These are phyloP conservation scores for Articulospora tetracladia DNA, from an alignment of 495 filamentous ascomycete species.

Conservation along the genomic window DNA sequence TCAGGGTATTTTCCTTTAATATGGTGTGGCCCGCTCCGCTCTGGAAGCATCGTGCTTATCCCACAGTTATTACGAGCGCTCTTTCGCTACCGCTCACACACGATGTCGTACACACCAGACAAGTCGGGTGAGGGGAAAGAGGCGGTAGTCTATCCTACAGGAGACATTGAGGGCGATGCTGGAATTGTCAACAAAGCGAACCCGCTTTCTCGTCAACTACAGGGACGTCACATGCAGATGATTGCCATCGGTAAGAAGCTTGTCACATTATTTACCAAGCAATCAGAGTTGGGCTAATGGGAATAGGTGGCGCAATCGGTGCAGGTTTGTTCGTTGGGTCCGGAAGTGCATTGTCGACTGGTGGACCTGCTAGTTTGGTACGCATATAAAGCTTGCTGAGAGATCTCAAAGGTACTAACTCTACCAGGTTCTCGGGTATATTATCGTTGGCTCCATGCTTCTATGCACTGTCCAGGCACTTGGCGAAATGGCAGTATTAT, in stretches of 20 bases:
- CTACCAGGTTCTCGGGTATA: conserved; percentile 20
- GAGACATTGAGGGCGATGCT: not conserved
- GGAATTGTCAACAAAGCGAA: conserved; percentile 10
- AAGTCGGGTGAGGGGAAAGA: not conserved
- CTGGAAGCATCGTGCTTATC: not conserved
- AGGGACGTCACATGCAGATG: conserved; percentile 68
- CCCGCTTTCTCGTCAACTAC: conserved; percentile 16
- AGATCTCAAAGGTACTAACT: not conserved
- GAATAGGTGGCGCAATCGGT: conserved; percentile 50
- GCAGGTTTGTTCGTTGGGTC: conserved; percentile 52
- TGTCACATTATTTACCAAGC: not conserved
- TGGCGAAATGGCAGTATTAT: conserved; percentile 29
- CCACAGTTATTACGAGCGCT: not conserved
- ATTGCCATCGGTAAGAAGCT: conserved; percentile 54
- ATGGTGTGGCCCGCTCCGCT: not conserved
- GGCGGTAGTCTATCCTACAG: not conserved
- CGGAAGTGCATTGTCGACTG: conserved; percentile 36
- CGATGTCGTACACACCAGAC: not conserved
- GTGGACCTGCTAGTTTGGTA: conserved; percentile 39
- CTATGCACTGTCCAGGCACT: conserved; percentile 23
- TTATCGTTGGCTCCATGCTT: conserved; percentile 25
- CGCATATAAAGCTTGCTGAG: not conserved
- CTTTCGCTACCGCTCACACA: not conserved
- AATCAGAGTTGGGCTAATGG: not conserved
- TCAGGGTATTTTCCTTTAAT: not conserved